These are phyloP conservation scores for Rheum nobile DNA, from an alignment of 148 eudicot genomes.

Conservation along the genomic window DNA sequence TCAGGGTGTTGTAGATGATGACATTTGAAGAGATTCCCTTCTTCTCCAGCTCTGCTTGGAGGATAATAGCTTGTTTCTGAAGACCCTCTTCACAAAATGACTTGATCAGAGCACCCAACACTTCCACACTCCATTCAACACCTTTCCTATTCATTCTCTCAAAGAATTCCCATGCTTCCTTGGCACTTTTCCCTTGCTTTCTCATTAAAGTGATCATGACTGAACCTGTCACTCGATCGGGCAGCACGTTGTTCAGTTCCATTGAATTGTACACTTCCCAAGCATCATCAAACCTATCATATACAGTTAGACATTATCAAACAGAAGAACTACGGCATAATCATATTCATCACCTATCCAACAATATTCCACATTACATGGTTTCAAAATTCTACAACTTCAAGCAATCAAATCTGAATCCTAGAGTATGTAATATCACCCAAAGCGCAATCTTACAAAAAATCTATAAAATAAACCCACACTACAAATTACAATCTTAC, in stretches of 20 bases:
- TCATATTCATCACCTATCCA: neutral
- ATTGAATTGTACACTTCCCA: conserved; percentile 59
- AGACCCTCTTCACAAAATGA: conserved; percentile 84
- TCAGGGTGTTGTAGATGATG: conserved; percentile 64
- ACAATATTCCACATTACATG: neutral
- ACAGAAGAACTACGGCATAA: neutral
- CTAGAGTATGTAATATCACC: neutral
- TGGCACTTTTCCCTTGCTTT: conserved; percentile 64
- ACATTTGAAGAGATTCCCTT: conserved; percentile 73
- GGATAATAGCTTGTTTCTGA: conserved; percentile 76
- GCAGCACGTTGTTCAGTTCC: conserved; percentile 56
- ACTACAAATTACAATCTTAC: neutral
- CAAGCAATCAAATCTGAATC: neutral
- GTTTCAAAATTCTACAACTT: neutral
- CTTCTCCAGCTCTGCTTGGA: conserved; percentile 86
- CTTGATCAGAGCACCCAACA: conserved; percentile 65
- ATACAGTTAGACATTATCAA: conserved; percentile 13
- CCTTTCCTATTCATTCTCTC: conserved; percentile 69
- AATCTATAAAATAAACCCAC: neutral
- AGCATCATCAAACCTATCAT: conserved; percentile 65
- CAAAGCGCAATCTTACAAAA: neutral
- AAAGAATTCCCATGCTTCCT: conserved; percentile 83
- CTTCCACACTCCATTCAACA: conserved; percentile 70
- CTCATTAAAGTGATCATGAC: conserved; percentile 81
- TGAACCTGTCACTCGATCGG: conserved; percentile 84